These are phyloP conservation scores for Candida sojae DNA, from an alignment of 1,139 yeast species.

Conservation along the genomic window DNA sequence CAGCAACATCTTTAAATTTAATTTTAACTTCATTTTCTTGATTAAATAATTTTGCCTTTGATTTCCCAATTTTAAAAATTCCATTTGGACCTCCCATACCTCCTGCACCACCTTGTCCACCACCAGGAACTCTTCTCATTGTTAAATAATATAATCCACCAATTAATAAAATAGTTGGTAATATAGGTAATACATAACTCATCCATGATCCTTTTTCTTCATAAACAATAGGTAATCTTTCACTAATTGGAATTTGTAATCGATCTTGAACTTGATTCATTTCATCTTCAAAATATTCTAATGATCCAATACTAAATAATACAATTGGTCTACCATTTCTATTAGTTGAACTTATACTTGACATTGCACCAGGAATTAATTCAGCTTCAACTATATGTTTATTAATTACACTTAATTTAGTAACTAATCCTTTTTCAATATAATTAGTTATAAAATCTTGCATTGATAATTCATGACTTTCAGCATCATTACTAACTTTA, in stretches of 20 bases:
- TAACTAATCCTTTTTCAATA: constrained; percentile 82
- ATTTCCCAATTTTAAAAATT: constrained; percentile 63
- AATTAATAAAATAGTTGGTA: constrained; percentile 70
- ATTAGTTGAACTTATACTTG: constrained; percentile 42
- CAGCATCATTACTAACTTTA: constrained; percentile 16
- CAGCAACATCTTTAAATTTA: constrained; percentile 79
- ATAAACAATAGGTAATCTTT: constrained; percentile 65
- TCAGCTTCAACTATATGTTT: constrained; percentile 75
- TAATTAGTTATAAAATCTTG: constrained; percentile 87
- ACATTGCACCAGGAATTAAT: constrained; percentile 59
- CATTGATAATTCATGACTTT: constrained; percentile 62
- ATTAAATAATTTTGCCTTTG: constrained; percentile 70
- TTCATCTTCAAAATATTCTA: constrained; percentile 71
- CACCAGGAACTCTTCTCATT: constrained; percentile 53
- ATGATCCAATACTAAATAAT: constrained; percentile 70
- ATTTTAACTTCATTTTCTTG: constrained; percentile 72
- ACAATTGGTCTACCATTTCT: constrained; percentile 45
- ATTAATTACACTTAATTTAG: constrained; percentile 74
- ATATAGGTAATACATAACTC: constrained; percentile 56
- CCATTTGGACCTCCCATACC: constrained; percentile 58
- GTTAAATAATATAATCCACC: constrained; percentile 76
- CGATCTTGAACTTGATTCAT: constrained; percentile 63
- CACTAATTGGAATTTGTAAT: constrained; percentile 57
- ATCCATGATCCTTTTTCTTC: constrained; percentile 61
- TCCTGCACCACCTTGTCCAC: constrained; percentile 29